These are phyloP conservation scores for Fraxinus americana DNA, from an alignment of 257 asterid genomes.

Conservation along the genomic window DNA sequence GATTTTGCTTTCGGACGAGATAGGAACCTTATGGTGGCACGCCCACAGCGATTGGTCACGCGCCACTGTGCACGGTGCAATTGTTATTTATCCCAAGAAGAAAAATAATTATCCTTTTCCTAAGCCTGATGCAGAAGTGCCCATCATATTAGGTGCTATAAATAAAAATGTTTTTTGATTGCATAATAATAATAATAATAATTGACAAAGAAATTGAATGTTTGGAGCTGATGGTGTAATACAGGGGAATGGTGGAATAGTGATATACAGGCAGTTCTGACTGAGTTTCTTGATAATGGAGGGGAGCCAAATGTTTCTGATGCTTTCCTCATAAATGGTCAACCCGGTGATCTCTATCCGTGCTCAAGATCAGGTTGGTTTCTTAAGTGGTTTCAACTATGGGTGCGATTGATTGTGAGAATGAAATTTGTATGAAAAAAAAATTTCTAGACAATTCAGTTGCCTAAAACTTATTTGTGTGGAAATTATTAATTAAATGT, in stretches of 20 bases:
- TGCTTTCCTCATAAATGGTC: constrained; percentile 54
- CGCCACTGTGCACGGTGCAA: constrained; percentile 51
- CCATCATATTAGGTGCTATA: constrained; percentile 46
- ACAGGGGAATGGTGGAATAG: constrained; percentile 47
- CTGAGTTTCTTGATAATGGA: constrained; percentile 27
- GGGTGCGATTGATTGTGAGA: no score
- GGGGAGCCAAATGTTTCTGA: constrained; percentile 38
- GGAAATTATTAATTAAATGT: no score
- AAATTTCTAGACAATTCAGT: no score
- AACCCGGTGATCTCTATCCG: constrained; percentile 48
- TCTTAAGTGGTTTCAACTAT: not conserved
- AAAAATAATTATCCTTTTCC: constrained; percentile 40
- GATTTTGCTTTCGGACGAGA: constrained; percentile 37
- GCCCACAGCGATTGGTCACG: constrained; percentile 61
- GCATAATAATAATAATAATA: not conserved
- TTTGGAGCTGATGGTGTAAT: not conserved
- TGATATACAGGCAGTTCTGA: constrained; percentile 31
- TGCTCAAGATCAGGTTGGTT: constrained; percentile 45
- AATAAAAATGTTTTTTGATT: not conserved
- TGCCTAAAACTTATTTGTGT: no score
- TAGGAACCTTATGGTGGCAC: constrained; percentile 66
- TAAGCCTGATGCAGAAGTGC: constrained; percentile 40
- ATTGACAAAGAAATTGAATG: not conserved
- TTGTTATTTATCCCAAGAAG: constrained; percentile 34
- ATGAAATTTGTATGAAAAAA: no score